Evolutionary conservation across 2,329 filamentous ascomycete genomes (phyloP).

Genomic region (Trichoderma breve): DNA sequence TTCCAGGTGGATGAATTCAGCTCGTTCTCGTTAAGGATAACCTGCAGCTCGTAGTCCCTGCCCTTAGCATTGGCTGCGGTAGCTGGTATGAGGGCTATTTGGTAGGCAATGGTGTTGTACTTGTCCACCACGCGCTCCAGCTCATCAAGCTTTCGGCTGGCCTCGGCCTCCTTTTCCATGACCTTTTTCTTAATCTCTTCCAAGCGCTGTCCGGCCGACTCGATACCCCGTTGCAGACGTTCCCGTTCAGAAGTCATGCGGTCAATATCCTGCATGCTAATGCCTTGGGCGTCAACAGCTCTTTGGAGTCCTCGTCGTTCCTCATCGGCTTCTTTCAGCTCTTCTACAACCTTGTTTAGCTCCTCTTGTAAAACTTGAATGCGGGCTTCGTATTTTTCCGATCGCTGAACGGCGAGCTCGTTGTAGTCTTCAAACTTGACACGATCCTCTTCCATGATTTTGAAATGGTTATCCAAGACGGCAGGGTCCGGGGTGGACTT

Average conservation of each 20-base stretch:
- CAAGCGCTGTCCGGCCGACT: constrained; percentile 69
- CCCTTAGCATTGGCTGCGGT: constrained; percentile 84
- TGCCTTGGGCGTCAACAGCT: constrained; percentile 86
- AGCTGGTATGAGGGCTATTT: constrained; percentile 84
- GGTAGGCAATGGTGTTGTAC: constrained; percentile 93
- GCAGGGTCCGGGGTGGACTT: constrained; percentile 81
- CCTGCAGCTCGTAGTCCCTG: constrained; percentile 76
- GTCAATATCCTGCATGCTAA: constrained; percentile 98
- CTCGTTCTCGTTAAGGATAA: constrained; percentile 77
- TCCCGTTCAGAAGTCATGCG: constrained; percentile 97
- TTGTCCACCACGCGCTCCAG: constrained; percentile 85
- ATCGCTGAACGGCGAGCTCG: constrained; percentile 74
- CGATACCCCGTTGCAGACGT: constrained; percentile 83
- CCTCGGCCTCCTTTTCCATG: constrained; percentile 83
- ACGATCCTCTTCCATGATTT: constrained; percentile 91
- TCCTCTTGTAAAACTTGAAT: constrained; percentile 83
- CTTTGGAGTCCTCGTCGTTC: constrained; percentile 79
- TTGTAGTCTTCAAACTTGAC: constrained; percentile 97
- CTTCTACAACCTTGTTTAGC: constrained; percentile 71
- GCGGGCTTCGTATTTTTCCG: constrained; percentile 82
- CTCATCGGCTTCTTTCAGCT: constrained; percentile 76
- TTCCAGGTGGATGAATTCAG: constrained; percentile 64
- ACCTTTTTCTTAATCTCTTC: constrained; percentile 84
- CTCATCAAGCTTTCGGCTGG: constrained; percentile 81
- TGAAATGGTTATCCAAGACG: constrained; percentile 83